Base-by-base conservation (phyloP, 495 filamentous ascomycete species). In the Hypoxylon perforatum region DNA sequence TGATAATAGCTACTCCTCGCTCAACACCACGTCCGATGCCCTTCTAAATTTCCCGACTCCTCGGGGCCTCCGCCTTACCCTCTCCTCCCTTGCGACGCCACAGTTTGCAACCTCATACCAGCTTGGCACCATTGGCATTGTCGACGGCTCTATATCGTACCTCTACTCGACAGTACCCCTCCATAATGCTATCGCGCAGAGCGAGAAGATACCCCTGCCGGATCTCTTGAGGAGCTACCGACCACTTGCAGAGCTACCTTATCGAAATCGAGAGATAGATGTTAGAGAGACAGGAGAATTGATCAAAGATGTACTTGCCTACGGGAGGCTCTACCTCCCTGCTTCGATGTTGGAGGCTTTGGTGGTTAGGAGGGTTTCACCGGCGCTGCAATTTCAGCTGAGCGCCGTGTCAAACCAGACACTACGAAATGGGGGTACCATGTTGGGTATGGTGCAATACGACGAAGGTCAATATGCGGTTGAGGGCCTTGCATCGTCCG, bases 61-160 rank as follows among this genome's bases (percentile, higher is more conserved):
- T 2, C 80, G 82, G 17, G 90, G 91, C 42, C 82, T 98, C 46
- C 89, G 91, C 58, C 80, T 99, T 47, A 90, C 91, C 52, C 82
- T 96, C 38, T 97, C 96, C 12, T 97, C 95, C 9, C 89, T 99
- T 15, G 90, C 94, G 4, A 91, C 95, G 4, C 88, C 91, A 9
- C 90, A 97, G 72, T 96, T 96, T 68, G 94, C 93, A 38, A 95
- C 92, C 21, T 93, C 92, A 57, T 97, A 97, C 76, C 88, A 90
- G 19, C 83, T 97, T 11, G 90, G 92, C 45, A 94, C 86, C 39
- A 83, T 93, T 12, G 94, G 93, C 41, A 77, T 96, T 46, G 91
- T 97, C 33, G 92, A 97, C 77, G 94, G 94, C 73, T 95, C 92
- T 7, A 83, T 97, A 23, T 95, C 92, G 25, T 97, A 96, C 75